Conservation (phyloP, 1,139 yeast species). For the Blastobotrys petasosporus region DNA sequence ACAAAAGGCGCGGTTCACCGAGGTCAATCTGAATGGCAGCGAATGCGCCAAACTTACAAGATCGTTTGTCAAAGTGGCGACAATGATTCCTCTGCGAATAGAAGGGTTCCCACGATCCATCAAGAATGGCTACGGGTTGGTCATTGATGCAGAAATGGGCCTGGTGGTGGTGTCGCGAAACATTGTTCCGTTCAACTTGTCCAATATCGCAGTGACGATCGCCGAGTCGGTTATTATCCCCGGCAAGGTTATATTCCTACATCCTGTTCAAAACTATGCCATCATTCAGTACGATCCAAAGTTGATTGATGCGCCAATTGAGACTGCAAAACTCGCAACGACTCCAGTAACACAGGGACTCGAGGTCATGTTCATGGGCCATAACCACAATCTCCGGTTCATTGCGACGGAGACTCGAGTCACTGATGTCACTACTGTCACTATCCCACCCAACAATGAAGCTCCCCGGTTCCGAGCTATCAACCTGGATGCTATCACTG, state of each 20-base stretch:
- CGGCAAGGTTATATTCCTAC: conserved; percentile 74
- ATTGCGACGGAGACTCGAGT: conserved; percentile 73
- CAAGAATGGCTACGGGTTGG: conserved; percentile 67
- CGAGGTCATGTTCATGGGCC: conserved; percentile 69
- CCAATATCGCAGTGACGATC: conserved; percentile 70
- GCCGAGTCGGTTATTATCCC: conserved; percentile 84
- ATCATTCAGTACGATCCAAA: conserved; percentile 77
- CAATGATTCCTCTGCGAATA: conserved; percentile 59
- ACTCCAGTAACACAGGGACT: conserved; percentile 69
- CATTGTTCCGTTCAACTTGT: conserved; percentile 77
- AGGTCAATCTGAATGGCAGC: conserved; percentile 55
- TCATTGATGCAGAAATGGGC: conserved; percentile 74
- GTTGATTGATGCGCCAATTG: conserved; percentile 55
- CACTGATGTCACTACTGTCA: conserved; percentile 68
- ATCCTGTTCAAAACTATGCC: conserved; percentile 84
- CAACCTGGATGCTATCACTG: conserved; percentile 67
- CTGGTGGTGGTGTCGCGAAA: conserved; percentile 73
- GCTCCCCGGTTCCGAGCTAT: conserved; percentile 81
- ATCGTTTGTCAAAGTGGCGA: conserved; percentile 63
- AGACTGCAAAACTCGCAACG: conserved; percentile 57
- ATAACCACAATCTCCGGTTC: conserved; percentile 62
- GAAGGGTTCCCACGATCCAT: conserved; percentile 67
- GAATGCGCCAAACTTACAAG: conserved; percentile 46
- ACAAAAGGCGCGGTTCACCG: conserved; percentile 63
- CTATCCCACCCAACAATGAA: conserved; percentile 61